These are phyloP conservation scores for Passiflora organensis DNA, from an alignment of 345 rosid species.

Conservation along the genomic window DNA sequence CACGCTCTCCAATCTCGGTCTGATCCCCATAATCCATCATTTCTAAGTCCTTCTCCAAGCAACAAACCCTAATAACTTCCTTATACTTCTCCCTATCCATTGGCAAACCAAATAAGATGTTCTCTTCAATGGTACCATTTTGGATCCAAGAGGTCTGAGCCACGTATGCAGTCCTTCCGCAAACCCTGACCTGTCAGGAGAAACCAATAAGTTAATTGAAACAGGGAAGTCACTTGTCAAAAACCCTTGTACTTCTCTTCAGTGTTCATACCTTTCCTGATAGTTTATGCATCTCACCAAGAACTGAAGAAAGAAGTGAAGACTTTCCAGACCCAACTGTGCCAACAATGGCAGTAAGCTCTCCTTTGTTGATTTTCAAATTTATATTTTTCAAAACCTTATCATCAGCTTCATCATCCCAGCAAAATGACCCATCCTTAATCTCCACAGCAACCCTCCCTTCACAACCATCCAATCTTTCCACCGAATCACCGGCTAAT, in stretches of 20 bases:
- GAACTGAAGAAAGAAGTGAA: conserved; percentile 75
- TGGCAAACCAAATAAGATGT: conserved; percentile 78
- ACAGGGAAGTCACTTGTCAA: background rate
- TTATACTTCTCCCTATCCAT: conserved; percentile 56
- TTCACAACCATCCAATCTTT: conserved; percentile 49
- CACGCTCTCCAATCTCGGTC: conserved; percentile 94
- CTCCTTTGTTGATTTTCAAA: conserved; percentile 62
- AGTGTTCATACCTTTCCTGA: conserved; percentile 55
- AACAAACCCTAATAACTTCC: conserved; percentile 67
- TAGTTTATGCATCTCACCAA: conserved; percentile 91
- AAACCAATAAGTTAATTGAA: background rate
- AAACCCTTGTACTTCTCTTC: background rate
- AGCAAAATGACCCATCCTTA: conserved; percentile 58
- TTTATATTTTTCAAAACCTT: conserved; percentile 53
- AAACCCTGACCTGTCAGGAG: conserved; percentile 56
- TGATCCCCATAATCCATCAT: conserved; percentile 97
- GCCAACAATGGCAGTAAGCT: conserved; percentile 83
- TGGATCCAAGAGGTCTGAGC: conserved; percentile 97
- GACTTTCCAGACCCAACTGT: conserved; percentile 94
- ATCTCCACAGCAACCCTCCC: conserved; percentile 59
- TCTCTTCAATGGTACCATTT: conserved; percentile 80
- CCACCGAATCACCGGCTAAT: conserved; percentile 51
- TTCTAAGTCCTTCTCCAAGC: conserved; percentile 75
- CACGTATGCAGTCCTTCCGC: conserved; percentile 84
- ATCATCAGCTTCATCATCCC: conserved; percentile 73